phyloP scores from a whole-genome alignment of 139 green algal species.

The Haematococcus lacustris region DNA sequence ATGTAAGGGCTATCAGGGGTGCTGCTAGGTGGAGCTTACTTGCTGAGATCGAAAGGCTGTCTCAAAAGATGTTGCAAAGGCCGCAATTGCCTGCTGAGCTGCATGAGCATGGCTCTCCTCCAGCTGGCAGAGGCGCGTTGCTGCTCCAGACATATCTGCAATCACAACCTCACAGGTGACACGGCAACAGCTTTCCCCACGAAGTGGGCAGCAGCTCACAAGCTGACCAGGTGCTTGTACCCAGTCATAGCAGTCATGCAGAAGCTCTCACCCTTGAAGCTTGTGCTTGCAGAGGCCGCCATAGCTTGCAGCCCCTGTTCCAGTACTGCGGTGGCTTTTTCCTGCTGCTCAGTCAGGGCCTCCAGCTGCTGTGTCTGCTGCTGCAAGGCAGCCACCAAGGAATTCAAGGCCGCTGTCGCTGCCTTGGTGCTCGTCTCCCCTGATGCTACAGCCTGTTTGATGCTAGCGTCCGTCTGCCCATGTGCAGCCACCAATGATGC shows the following conservation, averaged over 20 bases:
- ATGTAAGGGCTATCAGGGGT: neutral
- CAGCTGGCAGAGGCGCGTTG: neutral
- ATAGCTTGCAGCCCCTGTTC: neutral
- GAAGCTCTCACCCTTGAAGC: neutral
- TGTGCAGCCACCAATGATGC: constrained; percentile 3
- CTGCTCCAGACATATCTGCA: neutral
- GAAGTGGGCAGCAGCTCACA: neutral
- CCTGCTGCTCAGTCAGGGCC: constrained; percentile 27
- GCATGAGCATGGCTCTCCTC: neutral
- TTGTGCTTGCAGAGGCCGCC: neutral
- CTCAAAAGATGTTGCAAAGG: neutral
- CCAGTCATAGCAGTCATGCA: neutral
- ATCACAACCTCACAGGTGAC: no score
- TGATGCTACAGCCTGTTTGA: constrained; percentile 4
- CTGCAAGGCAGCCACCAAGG: constrained; percentile 17
- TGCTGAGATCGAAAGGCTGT: neutral
- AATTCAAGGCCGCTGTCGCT: constrained; percentile 11
- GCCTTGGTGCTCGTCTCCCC: constrained; percentile 4
- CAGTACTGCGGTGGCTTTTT: neutral
- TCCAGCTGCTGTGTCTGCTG: constrained; percentile 24
- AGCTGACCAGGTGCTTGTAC: neutral
- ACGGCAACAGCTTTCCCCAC: no score
- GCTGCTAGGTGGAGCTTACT: neutral
- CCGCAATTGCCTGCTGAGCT: neutral
- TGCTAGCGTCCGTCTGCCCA: neutral